phyloP scores from a whole-genome alignment of 306 rosid species.

The Acacia melanoxylon region DNA sequence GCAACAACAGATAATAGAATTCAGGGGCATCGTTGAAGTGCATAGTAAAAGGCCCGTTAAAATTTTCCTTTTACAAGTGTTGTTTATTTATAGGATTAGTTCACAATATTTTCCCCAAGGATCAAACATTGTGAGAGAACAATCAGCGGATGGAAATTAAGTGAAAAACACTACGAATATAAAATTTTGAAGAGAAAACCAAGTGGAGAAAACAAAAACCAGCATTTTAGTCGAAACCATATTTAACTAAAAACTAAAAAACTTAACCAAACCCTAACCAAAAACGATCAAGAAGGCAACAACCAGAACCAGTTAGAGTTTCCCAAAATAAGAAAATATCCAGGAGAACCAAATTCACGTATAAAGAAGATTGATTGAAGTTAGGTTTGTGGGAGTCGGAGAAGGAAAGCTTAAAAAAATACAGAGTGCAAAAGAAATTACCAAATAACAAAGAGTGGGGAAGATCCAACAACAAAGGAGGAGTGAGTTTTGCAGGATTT shows the following conservation, averaged over 20 bases:
- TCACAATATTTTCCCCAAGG: not conserved
- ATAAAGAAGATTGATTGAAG: not conserved
- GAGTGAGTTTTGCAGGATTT: not conserved
- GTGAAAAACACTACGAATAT: not conserved
- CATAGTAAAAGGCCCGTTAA: not conserved
- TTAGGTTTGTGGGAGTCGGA: not conserved
- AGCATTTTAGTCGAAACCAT: not conserved
- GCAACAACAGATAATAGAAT: not conserved
- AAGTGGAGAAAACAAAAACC: not conserved
- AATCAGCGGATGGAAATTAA: not conserved
- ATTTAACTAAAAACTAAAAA: not conserved
- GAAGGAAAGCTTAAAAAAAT: not conserved
- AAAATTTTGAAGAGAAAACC: not conserved
- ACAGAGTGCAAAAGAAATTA: not conserved
- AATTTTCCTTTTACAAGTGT: not conserved
- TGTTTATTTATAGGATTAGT: not conserved
- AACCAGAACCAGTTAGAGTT: not conserved
- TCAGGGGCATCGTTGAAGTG: not conserved
- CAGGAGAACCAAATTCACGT: not conserved
- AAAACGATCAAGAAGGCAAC: not conserved
- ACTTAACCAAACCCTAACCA: not conserved
- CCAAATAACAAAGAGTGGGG: not conserved
- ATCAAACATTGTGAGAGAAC: not conserved
- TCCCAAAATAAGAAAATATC: not conserved
- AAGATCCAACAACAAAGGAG: not conserved